Base-by-base conservation (phyloP, 2,329 filamentous ascomycete species). In the Cladosporium phlei region DNA sequence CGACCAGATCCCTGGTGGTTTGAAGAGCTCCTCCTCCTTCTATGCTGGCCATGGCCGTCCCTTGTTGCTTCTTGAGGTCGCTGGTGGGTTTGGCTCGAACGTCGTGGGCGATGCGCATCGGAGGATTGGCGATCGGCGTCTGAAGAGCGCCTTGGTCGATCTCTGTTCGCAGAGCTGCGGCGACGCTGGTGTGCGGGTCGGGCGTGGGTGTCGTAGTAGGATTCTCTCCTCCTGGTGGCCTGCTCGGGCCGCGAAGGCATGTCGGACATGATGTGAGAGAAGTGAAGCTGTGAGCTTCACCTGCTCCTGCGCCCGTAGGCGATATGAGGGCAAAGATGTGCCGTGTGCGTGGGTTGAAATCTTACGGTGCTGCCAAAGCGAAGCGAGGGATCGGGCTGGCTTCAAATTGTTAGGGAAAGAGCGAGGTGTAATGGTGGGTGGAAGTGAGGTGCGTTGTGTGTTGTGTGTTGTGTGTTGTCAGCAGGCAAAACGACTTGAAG, bases 221-320 rank as follows among this genome's bases (percentile, higher is more conserved):
- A 30, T 8, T 35, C 29, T 35, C 34, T 38, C 37, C 54, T 82
- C 52, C 81, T 76, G 56, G 77, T 75, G 47, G 73, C 76, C 56
- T 77, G 77, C 61, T 81, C 80, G 48, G 85, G 85, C 66, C 84
- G 76, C 56, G 72, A 74, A 49, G 76, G 75, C 54, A 76, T 66
- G 58, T 76, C 75, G 30, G 29, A 37, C 46, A 48, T 48, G 46
- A 9, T 48, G 46, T n/a, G n/a, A n/a, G n/a, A n/a, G n/a, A n/a
- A n/a, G n/a, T n/a, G n/a, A n/a, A 25, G 34, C 46, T 35, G 30
- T 27, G 29, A 39, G 22, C 30, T 32, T 29, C 33, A 37, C 32
- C 42, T 37, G 42, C 32, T 19, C 32, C 42, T 35, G 32, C 22
- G 42, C 42, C 42, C 42, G 19, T 17, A 17, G 42, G 32, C 42